These are phyloP conservation scores for Claviceps cyperi DNA, from an alignment of 2,329 filamentous ascomycete species.

Conservation along the genomic window DNA sequence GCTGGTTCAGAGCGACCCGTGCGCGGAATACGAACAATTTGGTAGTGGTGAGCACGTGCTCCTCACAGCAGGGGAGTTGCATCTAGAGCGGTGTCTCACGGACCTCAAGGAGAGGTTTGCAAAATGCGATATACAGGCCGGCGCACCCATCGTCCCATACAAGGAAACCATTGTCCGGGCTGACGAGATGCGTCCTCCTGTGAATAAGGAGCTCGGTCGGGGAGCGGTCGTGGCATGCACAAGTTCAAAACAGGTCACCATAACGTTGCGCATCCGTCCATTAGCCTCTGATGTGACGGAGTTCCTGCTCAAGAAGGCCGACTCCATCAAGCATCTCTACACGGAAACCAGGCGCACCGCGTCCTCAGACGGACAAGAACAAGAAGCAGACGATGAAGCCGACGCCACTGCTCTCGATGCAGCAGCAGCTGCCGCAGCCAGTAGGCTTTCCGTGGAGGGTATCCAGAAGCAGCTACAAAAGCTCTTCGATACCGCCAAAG, in stretches of 20 bases:
- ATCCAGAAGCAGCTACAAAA: constrained; percentile 59
- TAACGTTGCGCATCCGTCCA: constrained; percentile 65
- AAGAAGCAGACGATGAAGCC: constrained; percentile 13
- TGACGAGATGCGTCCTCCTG: constrained; percentile 83
- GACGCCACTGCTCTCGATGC: constrained; percentile 36
- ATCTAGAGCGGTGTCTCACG: constrained; percentile 85
- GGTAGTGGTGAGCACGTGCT: constrained; percentile 90
- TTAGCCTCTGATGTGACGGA: constrained; percentile 67
- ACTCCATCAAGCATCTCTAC: constrained; percentile 67
- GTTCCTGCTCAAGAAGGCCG: constrained; percentile 68
- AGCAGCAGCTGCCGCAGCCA: constrained; percentile 42
- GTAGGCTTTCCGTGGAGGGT: constrained; percentile 55
- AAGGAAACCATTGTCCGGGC: constrained; percentile 79
- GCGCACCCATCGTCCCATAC: constrained; percentile 89
- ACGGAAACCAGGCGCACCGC: constrained; percentile 43
- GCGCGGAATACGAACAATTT: constrained; percentile 88
- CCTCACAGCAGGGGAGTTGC: constrained; percentile 82
- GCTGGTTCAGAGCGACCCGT: constrained; percentile 88
- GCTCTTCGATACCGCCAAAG: constrained; percentile 56
- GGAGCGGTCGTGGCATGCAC: constrained; percentile 65
- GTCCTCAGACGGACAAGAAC: constrained; percentile 14
- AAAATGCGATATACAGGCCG: constrained; percentile 84
- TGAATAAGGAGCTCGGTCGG: constrained; percentile 71
- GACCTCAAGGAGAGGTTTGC: constrained; percentile 89
- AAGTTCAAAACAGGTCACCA: constrained; percentile 70